Conservation (phyloP, 208 protist species). For the Leishmania lainsoni region DNA sequence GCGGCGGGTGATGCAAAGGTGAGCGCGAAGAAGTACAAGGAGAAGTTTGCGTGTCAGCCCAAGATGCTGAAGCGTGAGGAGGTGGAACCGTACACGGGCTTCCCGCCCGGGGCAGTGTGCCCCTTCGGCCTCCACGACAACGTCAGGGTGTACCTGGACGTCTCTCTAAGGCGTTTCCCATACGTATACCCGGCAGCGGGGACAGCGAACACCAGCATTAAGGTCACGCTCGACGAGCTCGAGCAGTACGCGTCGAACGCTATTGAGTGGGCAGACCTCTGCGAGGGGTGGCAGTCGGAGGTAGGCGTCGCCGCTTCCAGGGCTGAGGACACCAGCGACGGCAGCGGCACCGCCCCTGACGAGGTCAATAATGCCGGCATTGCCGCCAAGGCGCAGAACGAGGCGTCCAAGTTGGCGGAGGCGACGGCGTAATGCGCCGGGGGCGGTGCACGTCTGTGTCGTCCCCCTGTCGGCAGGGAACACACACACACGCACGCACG, state of each 20-base stretch:
- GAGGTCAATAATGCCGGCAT: neutral
- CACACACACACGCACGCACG: constrained; percentile 1
- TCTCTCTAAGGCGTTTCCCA: constrained; percentile 63
- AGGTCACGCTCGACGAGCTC: constrained; percentile 52
- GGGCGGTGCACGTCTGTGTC: neutral
- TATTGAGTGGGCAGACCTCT: constrained; percentile 77
- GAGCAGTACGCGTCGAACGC: constrained; percentile 56
- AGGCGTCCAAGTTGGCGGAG: constrained; percentile 11
- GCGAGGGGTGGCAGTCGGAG: constrained; percentile 40
- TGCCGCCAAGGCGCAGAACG: constrained; percentile 10
- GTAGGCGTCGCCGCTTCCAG: neutral
- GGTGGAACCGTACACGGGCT: constrained; percentile 53
- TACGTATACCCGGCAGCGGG: constrained; percentile 59
- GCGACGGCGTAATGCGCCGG: neutral
- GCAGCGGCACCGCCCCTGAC: neutral
- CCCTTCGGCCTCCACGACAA: constrained; percentile 55
- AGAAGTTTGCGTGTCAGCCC: constrained; percentile 42
- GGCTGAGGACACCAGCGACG: neutral
- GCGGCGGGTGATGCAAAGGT: constrained; percentile 57
- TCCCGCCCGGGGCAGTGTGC: constrained; percentile 57
- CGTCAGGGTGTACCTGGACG: constrained; percentile 69
- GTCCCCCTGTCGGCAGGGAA: neutral
- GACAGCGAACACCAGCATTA: constrained; percentile 44
- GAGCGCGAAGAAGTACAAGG: constrained; percentile 50
- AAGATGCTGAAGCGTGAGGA: constrained; percentile 62